A percentile compares a stretch with the other conserved stretches of the same genome.
Evolutionary conservation across 495 filamentous ascomycete species (phyloP).

Genomic region (Amniculicola lignicola): DNA sequence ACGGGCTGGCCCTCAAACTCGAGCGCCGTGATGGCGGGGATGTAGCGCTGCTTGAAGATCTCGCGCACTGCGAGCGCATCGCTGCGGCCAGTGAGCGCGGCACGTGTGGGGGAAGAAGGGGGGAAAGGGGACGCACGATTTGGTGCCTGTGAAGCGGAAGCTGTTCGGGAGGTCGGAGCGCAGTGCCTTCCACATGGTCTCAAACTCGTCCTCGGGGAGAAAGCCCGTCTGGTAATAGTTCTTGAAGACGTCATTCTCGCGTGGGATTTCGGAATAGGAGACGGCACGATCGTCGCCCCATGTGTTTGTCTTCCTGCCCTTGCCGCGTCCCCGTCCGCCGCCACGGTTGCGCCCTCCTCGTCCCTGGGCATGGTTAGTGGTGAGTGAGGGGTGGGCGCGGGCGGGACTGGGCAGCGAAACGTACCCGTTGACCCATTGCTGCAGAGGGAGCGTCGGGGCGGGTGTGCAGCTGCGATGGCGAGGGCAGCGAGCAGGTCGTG

Average conservation of each 20-base stretch:
- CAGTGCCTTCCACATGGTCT: slow-evolving; percentile 77
- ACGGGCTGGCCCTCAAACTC: slow-evolving; percentile 72
- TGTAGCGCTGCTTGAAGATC: slow-evolving; percentile 77
- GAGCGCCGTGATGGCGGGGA: slow-evolving; percentile 83
- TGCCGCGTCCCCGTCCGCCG: slow-evolving; percentile 35
- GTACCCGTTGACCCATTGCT: too few species aligned
- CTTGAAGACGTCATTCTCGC: slow-evolving; percentile 74
- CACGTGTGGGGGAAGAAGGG: background rate
- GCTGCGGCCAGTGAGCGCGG: too few species aligned
- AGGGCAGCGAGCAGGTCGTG: too few species aligned
- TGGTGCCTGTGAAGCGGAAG: slow-evolving; percentile 75
- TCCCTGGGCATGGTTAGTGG: background rate
- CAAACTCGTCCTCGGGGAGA: slow-evolving; percentile 67
- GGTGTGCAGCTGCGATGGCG: too few species aligned
- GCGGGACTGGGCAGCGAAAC: background rate
- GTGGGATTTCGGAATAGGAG: slow-evolving; percentile 51
- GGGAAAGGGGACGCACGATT: background rate
- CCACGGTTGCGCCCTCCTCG: slow-evolving; percentile 20
- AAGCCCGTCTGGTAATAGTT: slow-evolving; percentile 77
- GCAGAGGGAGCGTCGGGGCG: too few species aligned
- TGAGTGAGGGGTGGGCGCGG: background rate
- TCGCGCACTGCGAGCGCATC: slow-evolving; percentile 77
- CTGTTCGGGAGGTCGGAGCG: slow-evolving; percentile 85
- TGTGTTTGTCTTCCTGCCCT: slow-evolving; percentile 4
- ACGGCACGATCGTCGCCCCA: slow-evolving; percentile 8